Evolutionary conservation across 768 basidiomycete genomes (phyloP).

Genomic region (Asterophora parasitica): DNA sequence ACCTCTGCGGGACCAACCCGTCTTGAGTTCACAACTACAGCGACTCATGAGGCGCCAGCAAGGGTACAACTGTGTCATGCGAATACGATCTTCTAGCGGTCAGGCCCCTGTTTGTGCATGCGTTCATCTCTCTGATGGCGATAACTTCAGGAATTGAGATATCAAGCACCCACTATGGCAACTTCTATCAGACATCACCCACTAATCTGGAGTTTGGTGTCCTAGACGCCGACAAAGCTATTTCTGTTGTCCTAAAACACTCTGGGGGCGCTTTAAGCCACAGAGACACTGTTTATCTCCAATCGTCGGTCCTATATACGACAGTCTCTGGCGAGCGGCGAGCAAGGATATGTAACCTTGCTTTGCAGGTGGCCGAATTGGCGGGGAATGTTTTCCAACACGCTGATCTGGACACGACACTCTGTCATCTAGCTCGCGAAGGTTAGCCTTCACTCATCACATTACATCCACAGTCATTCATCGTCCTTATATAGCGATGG

Average conservation of each 20-base stretch:
- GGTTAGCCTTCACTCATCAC: slow-evolving; percentile 45
- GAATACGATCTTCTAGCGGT: slow-evolving; percentile 86
- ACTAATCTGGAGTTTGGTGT: slow-evolving; percentile 77
- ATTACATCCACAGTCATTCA: not conserved
- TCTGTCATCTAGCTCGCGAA: slow-evolving; percentile 71
- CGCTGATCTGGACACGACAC: slow-evolving; percentile 84
- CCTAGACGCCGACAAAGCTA: slow-evolving; percentile 76
- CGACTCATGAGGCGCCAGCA: slow-evolving; percentile 65
- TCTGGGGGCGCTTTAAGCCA: slow-evolving; percentile 58
- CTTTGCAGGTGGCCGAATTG: slow-evolving; percentile 71
- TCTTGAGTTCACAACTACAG: slow-evolving; percentile 71
- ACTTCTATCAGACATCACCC: slow-evolving; percentile 60
- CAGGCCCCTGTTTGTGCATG: slow-evolving; percentile 14
- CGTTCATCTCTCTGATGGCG: not conserved
- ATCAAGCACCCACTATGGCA: slow-evolving; percentile 58
- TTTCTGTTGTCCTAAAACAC: slow-evolving; percentile 74
- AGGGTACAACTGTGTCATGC: slow-evolving; percentile 75
- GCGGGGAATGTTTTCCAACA: slow-evolving; percentile 90
- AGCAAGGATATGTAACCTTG: slow-evolving; percentile 85
- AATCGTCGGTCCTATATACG: slow-evolving; percentile 88
- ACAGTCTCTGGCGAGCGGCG: slow-evolving; percentile 69
- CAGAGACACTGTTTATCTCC: slow-evolving; percentile 71
- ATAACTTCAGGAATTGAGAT: slow-evolving; percentile 52
- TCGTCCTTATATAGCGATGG: slow-evolving; percentile 55
- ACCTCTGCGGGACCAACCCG: slow-evolving; percentile 54